A percentile compares a stretch with the other conserved stretches of the same genome.
phyloP scores from a whole-genome alignment of 1,284 basidiomycete species.

The Gomphus bonarii region DNA sequence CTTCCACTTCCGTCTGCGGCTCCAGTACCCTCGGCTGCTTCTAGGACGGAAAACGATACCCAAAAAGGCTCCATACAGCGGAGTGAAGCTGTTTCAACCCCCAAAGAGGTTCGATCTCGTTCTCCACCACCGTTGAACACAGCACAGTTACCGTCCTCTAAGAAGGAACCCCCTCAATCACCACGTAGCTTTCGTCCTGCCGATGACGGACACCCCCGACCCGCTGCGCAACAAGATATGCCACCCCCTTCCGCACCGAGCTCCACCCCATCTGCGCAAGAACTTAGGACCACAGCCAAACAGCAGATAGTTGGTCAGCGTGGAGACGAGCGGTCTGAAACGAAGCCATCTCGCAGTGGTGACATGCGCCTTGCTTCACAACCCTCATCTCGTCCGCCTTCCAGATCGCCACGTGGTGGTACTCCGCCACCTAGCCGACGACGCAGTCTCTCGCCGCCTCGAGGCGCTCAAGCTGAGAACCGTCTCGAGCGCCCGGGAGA shows the following conservation, averaged over 20 bases:
- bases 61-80: constrained; percentile 6
- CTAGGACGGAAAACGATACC: constrained; percentile 6
- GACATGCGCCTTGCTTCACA: constrained; percentile 28
- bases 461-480: constrained; percentile 16
- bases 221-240: constrained; percentile 42
- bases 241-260: constrained; percentile 71
- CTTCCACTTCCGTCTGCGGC: not conserved
- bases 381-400: constrained; percentile 23
- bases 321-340: constrained; percentile 4
- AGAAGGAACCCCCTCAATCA: constrained; percentile 32
- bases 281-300: constrained; percentile 66
- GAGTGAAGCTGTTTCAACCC: not conserved
- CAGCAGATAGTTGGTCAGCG: constrained; percentile 39
- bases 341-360: constrained; percentile 16
- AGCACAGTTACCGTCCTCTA: constrained; percentile 15
- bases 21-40: not conserved
- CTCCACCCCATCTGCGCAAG: constrained; percentile 70
- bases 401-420: constrained; percentile 38
- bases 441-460: constrained; percentile 58
- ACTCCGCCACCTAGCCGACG: constrained; percentile 40
- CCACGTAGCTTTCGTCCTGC: constrained; percentile 22
- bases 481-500: constrained; percentile 5
- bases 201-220: constrained; percentile 21
- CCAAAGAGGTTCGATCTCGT: not conserved
- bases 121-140: not conserved